Evolutionary conservation across 75 land plant genomes (phyloP), one percentile per base, ranked within the genome.

Genomic region (Cryptomeria japonica): DNA sequence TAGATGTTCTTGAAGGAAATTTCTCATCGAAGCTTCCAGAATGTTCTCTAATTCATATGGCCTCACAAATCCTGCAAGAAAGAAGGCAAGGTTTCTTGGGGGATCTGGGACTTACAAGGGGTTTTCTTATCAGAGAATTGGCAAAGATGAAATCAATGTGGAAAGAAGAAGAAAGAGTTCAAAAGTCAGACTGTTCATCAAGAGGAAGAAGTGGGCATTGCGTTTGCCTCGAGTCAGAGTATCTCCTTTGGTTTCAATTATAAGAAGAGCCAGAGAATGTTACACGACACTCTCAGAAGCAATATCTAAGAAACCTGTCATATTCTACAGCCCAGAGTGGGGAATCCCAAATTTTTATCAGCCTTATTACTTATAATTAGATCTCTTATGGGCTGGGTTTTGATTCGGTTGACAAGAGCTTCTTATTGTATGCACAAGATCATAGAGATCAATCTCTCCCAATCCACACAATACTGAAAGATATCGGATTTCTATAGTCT

Each of bases 151-250:
- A 22, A 0, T 22, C 70, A 64, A 64, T 22, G 70, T 64, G 70
- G 70, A 64, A 25, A 5, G 70, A 25, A 64, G 70, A 64, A 22
- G 28, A 64, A 64, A 64, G 70, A 1, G 28, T 64, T 64, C 8
- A 64, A 64, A 64, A 64, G 5, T 64, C 70, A 64, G n/a, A 25
- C 25, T 64, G 70, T 64, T 0, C 70, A 64, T 64, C 9, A 64
- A 64, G 22, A 64, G 70, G 8, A 64, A 64, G 70, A 64, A n/a
- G 25, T 64, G 28, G 70, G 28, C n/a, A 64, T 25, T 64, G 22
- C 70, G n/a, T 64, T 64, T 64, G 70, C 70, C 70, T 64, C n/a
- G n/a, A 64, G 70, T 64, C 70, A 64, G 70, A 64, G 28, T 64
- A 25, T 64, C 70, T 64, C 70, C 70, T 25, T 22, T 64, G 25